Evolutionary conservation across 306 rosid species (phyloP).

Genomic region (Quercus rubra): DNA sequence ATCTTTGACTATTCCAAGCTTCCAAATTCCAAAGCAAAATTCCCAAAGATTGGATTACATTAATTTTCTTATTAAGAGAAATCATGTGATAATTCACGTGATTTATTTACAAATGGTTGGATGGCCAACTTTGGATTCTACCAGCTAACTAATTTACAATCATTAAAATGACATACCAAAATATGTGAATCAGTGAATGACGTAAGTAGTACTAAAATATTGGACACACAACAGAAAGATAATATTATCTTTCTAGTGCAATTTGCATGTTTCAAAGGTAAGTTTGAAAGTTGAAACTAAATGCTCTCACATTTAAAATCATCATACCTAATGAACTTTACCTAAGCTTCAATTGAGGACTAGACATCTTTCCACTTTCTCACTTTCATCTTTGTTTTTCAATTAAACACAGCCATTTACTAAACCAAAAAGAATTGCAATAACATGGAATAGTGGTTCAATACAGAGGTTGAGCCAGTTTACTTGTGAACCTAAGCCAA

Average conservation of each 20-base stretch:
- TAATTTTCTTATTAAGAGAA: conserved; percentile 16
- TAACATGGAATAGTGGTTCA: neutral
- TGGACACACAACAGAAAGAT: conserved; percentile 13
- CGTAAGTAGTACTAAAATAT: conserved; percentile 8
- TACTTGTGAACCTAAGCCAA: neutral
- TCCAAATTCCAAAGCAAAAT: conserved; percentile 74
- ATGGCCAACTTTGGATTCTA: conserved; percentile 77
- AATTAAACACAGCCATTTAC: neutral
- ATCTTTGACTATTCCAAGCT: conserved; percentile 56
- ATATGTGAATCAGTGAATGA: conserved; percentile 21
- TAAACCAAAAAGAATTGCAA: neutral
- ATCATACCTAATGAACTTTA: neutral
- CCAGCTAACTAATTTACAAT: conserved; percentile 35
- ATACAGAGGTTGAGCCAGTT: neutral
- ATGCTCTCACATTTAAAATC: neutral
- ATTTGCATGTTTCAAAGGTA: conserved; percentile 6
- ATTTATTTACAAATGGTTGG: conserved; percentile 32
- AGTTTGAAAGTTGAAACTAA: conserved; percentile 19
- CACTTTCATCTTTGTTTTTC: neutral
- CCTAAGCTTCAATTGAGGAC: neutral
- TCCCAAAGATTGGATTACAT: conserved; percentile 14
- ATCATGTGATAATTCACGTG: conserved; percentile 77
- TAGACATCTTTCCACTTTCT: neutral
- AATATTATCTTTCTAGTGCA: conserved; percentile 29
- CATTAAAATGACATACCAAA: conserved; percentile 27